These are phyloP conservation scores for Fraxinus platypoda DNA, from an alignment of 305 asterid genomes.

Conservation along the genomic window DNA sequence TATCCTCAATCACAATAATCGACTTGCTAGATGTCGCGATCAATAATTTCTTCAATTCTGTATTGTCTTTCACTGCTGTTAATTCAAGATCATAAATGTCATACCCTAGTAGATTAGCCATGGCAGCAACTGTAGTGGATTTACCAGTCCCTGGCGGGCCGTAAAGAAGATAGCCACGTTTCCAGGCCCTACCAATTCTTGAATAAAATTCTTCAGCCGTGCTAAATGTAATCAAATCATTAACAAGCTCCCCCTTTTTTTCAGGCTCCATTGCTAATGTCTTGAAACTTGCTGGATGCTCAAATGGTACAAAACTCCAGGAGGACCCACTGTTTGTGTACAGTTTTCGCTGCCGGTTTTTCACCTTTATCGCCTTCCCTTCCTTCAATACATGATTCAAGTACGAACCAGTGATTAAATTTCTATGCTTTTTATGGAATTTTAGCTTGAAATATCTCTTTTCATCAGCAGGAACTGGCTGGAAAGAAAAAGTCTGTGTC, in stretches of 20 bases:
- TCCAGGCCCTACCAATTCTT: constrained; percentile 40
- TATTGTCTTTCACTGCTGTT: constrained; percentile 39
- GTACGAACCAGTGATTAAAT: constrained; percentile 19
- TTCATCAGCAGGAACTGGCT: constrained; percentile 28
- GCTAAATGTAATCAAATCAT: constrained; percentile 32
- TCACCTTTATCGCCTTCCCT: constrained; percentile 24
- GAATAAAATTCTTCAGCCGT: constrained; percentile 27
- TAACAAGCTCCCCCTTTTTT: constrained; percentile 28
- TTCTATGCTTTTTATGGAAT: constrained; percentile 24
- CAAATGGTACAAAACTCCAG: constrained; percentile 37
- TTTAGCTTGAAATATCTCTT: constrained; percentile 27
- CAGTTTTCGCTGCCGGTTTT: constrained; percentile 30
- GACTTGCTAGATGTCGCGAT: constrained; percentile 33
- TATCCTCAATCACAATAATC: constrained; percentile 38
- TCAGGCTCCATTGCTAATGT: constrained; percentile 38
- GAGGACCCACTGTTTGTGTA: constrained; percentile 28
- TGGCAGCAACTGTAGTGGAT: constrained; percentile 44
- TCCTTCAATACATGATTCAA: constrained; percentile 24
- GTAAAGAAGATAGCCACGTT: constrained; percentile 39
- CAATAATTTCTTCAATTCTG: constrained; percentile 37
- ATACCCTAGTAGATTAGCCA: constrained; percentile 35
- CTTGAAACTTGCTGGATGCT: constrained; percentile 40
- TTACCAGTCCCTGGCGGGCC: constrained; percentile 51
- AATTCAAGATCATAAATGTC: constrained; percentile 41
- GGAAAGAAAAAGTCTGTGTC: constrained; percentile 37